phyloP scores from a whole-genome alignment of 495 filamentous ascomycete species.

The Neurospora sp. region DNA sequence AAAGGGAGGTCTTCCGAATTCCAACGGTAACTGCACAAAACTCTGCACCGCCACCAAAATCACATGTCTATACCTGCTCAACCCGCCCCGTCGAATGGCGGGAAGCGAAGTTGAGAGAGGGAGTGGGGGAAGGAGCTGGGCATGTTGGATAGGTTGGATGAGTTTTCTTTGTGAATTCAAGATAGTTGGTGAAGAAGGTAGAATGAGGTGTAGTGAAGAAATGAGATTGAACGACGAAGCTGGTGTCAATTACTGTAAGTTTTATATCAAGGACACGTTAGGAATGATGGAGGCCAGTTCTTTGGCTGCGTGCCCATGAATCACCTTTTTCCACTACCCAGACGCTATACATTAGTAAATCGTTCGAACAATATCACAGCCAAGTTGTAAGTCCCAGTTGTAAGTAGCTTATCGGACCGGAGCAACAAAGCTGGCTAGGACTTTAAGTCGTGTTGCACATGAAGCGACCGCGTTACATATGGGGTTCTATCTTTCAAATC shows the following conservation, averaged over 20 bases:
- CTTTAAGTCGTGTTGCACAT: neutral
- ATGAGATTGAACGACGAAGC: neutral
- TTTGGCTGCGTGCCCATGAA: neutral
- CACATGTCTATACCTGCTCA: neutral
- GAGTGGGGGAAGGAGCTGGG: neutral
- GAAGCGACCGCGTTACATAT: neutral
- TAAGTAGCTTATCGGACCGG: no score
- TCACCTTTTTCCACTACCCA: neutral
- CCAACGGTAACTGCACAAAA: conserved; percentile 1
- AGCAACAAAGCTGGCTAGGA: no score
- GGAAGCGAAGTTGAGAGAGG: neutral
- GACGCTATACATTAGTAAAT: neutral
- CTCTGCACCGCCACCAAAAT: conserved; percentile 11
- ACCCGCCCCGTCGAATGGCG: neutral
- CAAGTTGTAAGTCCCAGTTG: no score
- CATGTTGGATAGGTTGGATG: neutral
- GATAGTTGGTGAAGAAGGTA: no score
- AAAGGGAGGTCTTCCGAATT: neutral
- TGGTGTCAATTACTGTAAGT: neutral
- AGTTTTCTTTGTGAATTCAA: no score
- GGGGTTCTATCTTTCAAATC: neutral
- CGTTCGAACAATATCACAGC: neutral
- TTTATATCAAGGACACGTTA: neutral
- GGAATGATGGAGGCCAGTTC: neutral
- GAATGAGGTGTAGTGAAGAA: neutral